phyloP scores from a whole-genome alignment of 768 basidiomycete genomes.

The Mycena crocata region DNA sequence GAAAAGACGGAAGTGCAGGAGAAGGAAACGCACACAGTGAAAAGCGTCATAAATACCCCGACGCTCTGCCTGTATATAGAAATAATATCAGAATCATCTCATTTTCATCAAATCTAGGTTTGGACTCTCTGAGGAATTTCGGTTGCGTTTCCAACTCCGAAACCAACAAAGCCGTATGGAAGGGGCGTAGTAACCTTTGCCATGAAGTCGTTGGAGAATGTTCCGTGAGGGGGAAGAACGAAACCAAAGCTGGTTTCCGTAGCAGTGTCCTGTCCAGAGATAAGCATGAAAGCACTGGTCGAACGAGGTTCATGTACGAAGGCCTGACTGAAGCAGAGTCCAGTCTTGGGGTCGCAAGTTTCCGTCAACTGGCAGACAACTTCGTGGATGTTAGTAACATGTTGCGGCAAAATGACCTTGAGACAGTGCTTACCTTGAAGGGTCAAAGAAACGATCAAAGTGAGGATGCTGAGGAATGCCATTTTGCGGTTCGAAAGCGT shows the following conservation, averaged over 20 bases:
- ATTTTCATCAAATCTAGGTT: background rate
- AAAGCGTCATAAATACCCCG: background rate
- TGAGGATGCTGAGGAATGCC: too few species aligned
- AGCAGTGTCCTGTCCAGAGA: background rate
- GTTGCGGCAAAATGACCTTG: too few species aligned
- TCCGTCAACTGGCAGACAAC: background rate
- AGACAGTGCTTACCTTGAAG: too few species aligned
- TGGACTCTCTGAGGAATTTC: background rate
- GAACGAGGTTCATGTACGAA: too few species aligned
- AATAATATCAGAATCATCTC: too few species aligned
- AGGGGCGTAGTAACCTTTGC: background rate
- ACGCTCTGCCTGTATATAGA: background rate
- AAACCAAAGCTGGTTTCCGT: slow-evolving; percentile 3
- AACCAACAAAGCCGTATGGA: slow-evolving; percentile 5
- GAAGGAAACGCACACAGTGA: background rate
- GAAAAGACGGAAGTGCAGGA: background rate
- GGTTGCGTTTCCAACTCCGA: background rate
- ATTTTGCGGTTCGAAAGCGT: too few species aligned
- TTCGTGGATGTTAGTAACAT: too few species aligned
- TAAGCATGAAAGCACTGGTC: background rate
- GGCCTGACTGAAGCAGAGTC: slow-evolving; percentile 8
- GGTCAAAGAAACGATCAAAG: too few species aligned
- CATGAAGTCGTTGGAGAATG: background rate
- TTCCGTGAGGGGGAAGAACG: background rate
- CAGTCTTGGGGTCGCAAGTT: background rate